Percentiles rank a stretch among this genome's conserved stretches.
Evolutionary conservation across 108 stramenopile genomes (phyloP).

Genomic region (Conticribra weissflogii): DNA sequence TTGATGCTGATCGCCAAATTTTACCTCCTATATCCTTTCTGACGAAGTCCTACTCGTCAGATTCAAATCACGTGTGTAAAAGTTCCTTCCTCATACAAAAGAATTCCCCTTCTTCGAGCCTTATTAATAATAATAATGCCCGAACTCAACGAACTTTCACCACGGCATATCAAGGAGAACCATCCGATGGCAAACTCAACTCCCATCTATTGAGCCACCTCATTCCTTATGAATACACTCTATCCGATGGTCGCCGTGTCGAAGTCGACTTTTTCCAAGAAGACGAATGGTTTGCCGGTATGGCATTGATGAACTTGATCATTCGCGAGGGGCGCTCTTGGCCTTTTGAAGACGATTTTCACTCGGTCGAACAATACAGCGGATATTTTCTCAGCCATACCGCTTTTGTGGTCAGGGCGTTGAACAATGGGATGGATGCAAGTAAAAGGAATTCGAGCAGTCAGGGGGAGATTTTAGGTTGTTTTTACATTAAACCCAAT

Average conservation of each 20-base stretch:
- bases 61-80: too few species aligned
- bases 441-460: conserved; percentile 25
- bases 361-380: conserved; percentile 42
- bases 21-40: too few species aligned
- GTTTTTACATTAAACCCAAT: conserved; percentile 71
- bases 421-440: conserved; percentile 49
- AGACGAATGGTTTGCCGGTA: conserved; percentile 54
- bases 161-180: conserved; percentile 56
- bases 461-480: conserved; percentile 48
- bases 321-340: conserved; percentile 61
- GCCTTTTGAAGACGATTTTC: conserved; percentile 61
- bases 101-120: too few species aligned
- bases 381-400: conserved; percentile 60
- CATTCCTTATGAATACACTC: conserved; percentile 41
- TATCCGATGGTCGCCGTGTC: conserved; percentile 39
- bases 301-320: conserved; percentile 61
- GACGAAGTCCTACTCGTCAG: too few species aligned
- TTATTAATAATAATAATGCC: too few species aligned
- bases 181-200: conserved; percentile 51
- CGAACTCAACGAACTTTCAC: conserved; percentile 37
- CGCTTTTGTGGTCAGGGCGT: conserved; percentile 58
- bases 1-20: too few species aligned
- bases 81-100: too few species aligned
- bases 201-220: conserved; percentile 35
- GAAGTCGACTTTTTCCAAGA: conserved; percentile 55